Percentiles rank a stretch among this genome's conserved stretches.
Evolutionary conservation across 2,329 filamentous ascomycete genomes (phyloP).

Genomic region (Colletotrichum sp.): DNA sequence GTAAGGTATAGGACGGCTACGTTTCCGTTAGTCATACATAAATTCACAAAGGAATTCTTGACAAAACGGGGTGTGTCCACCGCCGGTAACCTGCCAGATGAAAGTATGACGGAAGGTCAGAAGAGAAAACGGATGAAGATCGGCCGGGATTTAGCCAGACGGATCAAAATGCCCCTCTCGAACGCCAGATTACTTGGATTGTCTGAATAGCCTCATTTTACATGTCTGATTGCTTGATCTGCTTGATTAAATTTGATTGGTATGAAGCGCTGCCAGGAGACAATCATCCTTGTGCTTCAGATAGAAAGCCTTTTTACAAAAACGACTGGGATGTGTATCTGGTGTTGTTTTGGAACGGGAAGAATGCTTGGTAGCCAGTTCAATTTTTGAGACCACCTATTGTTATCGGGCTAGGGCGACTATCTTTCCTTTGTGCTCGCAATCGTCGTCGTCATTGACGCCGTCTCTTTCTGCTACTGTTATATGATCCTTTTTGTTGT

Average conservation of each 20-base stretch:
- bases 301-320: rapidly evolving
- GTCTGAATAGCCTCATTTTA: background rate
- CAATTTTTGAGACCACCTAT: background rate
- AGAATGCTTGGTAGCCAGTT: background rate
- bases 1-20: rapidly evolving
- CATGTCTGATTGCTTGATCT: background rate
- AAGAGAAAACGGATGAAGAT: background rate
- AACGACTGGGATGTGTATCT: rapidly evolving
- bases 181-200: background rate
- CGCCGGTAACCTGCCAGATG: too few relatives aligned
- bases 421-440: rapidly evolving
- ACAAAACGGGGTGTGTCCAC: rapidly evolving
- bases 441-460: background rate
- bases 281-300: rapidly evolving
- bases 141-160: background rate
- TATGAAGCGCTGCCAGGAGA: background rate
- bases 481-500: too few relatives aligned
- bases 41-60: too few relatives aligned
- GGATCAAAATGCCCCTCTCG: background rate
- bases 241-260: rapidly evolving
- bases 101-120: too few relatives aligned
- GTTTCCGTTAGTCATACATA: background rate
- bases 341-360: background rate
- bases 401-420: too few relatives aligned
- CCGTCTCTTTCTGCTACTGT: background rate